Conservation (phyloP, 208 protist genomes). For the Polymyxa betae region DNA sequence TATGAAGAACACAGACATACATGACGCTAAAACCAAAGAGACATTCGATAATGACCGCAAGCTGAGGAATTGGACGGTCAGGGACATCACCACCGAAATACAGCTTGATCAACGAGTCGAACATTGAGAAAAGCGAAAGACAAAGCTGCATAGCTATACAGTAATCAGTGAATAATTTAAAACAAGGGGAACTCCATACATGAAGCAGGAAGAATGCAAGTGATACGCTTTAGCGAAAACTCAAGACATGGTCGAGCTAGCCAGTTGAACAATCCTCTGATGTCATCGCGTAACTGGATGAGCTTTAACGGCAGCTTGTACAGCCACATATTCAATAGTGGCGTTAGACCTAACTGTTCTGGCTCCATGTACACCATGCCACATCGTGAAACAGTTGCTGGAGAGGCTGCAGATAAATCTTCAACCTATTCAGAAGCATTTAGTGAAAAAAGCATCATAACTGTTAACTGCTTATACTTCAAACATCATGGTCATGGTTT, state of each 20-base stretch:
- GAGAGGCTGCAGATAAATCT: slow-evolving; percentile 78
- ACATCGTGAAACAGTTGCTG: slow-evolving; percentile 81
- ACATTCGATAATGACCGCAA: slow-evolving; percentile 16
- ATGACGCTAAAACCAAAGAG: slow-evolving; percentile 3
- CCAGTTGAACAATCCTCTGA: slow-evolving; percentile 53
- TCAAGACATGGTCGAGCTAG: slow-evolving; percentile 13
- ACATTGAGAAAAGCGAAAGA: neutral
- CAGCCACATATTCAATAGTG: slow-evolving; percentile 43
- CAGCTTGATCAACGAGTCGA: neutral
- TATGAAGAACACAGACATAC: neutral
- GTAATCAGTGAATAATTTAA: neutral
- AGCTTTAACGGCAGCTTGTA: neutral
- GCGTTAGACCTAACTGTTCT: slow-evolving; percentile 63
- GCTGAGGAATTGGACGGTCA: neutral
- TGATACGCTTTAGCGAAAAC: neutral
- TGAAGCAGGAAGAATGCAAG: neutral
- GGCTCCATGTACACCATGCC: slow-evolving; percentile 98
- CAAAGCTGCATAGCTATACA: neutral
- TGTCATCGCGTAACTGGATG: neutral
- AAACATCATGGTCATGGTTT: slow-evolving; percentile 75
- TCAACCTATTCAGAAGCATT: slow-evolving; percentile 64
- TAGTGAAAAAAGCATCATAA: slow-evolving; percentile 70
- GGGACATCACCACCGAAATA: neutral
- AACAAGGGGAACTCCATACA: neutral
- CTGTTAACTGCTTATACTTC: slow-evolving; percentile 56